Evolutionary conservation across 257 asterid genomes (phyloP).

Genomic region (Scutellaria barbata): DNA sequence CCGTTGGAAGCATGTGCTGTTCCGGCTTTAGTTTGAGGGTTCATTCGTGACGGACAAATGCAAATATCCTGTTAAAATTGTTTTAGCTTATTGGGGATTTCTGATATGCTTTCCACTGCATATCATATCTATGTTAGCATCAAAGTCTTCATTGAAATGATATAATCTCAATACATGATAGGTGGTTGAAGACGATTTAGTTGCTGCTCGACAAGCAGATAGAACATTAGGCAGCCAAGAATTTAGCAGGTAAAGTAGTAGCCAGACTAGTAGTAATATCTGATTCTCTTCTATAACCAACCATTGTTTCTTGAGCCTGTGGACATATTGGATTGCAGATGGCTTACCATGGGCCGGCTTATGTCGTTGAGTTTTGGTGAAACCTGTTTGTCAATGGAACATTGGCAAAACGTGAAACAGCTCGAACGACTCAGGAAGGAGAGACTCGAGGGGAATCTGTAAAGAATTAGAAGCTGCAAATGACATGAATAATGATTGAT

Average conservation of each 20-base stretch:
- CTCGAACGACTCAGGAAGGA: constrained; percentile 72
- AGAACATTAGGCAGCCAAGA: constrained; percentile 82
- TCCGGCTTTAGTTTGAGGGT: too few relatives aligned
- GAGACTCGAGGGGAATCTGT: constrained; percentile 49
- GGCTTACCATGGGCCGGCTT: constrained; percentile 85
- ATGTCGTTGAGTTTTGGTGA: constrained; percentile 79
- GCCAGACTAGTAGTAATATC: background rate
- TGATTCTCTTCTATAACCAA: constrained; percentile 10
- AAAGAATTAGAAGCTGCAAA: constrained; percentile 23
- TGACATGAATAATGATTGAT: background rate
- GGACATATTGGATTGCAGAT: constrained; percentile 49
- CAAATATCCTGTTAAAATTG: too few relatives aligned
- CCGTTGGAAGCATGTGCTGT: background rate
- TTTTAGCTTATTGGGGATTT: too few relatives aligned
- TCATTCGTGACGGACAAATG: too few relatives aligned
- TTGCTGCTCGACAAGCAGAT: constrained; percentile 85
- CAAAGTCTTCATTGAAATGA: background rate
- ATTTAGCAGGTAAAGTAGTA: constrained; percentile 67
- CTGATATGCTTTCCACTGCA: background rate
- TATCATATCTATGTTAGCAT: background rate
- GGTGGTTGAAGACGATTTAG: constrained; percentile 87
- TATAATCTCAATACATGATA: constrained; percentile 28
- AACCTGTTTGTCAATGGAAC: constrained; percentile 66
- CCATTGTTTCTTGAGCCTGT: constrained; percentile 23
- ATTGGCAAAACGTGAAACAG: constrained; percentile 92